Conservation (phyloP, 2,329 filamentous ascomycete species). For the Penicillium paneum region DNA sequence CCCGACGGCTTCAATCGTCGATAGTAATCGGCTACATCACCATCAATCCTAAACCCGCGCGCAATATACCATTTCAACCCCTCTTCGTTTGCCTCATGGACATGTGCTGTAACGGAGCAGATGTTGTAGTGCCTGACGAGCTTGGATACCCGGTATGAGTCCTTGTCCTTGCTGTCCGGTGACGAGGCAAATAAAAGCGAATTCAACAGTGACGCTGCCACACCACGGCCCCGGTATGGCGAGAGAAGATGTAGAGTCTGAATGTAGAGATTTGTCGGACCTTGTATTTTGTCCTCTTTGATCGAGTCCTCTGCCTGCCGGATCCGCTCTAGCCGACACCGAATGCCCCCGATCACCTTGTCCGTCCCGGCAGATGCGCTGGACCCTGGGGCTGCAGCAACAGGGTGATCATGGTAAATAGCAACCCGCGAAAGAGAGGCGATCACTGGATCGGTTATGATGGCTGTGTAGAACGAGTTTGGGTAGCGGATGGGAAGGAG, state of each 20-base stretch:
- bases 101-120: constrained; percentile 57
- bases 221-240: constrained; percentile 56
- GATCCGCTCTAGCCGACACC: constrained; percentile 45
- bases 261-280: constrained; percentile 54
- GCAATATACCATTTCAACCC: constrained; percentile 60
- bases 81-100: constrained; percentile 61
- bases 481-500: constrained; percentile 62
- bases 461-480: constrained; percentile 59
- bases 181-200: constrained; percentile 34
- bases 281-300: not conserved
- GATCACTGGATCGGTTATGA: constrained; percentile 53
- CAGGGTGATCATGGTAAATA: constrained; percentile 52
- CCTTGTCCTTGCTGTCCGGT: constrained; percentile 4
- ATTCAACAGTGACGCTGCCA: constrained; percentile 56
- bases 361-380: constrained; percentile 32
- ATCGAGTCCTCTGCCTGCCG: constrained; percentile 14
- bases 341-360: constrained; percentile 49
- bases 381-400: constrained; percentile 24
- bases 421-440: constrained; percentile 58
- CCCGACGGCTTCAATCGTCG: constrained; percentile 55
- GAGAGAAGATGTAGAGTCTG: constrained; percentile 59
- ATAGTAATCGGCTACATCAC: constrained; percentile 57
- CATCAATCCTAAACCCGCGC: constrained; percentile 53
- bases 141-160: constrained; percentile 27
- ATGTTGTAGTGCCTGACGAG: constrained; percentile 51